Percentiles rank a stretch among this genome's conserved stretches.
Evolutionary conservation across 768 basidiomycete genomes (phyloP).

Genomic region (Russula sp.): DNA sequence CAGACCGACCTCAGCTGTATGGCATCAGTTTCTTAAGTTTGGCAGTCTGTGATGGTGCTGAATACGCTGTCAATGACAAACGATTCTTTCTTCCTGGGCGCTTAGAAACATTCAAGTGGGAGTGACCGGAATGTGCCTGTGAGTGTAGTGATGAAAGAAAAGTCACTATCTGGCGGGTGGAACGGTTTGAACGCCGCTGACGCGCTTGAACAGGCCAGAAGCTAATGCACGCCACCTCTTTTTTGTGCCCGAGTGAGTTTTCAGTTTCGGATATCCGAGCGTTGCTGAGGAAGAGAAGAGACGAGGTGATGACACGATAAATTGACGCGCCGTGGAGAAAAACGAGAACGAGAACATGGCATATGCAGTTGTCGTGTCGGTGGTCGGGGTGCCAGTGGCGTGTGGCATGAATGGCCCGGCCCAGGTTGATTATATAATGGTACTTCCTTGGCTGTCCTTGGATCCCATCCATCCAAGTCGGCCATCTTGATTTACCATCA

Average conservation of each 20-base stretch:
- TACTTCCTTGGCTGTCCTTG: too few species aligned
- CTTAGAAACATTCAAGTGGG: conserved; percentile 68
- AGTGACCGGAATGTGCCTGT: conserved; percentile 64
- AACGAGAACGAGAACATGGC: conserved; percentile 27
- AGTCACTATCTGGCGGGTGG: background rate
- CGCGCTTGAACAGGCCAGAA: conserved; percentile 64
- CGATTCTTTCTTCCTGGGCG: conserved; percentile 56
- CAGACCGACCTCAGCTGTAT: conserved; percentile 41
- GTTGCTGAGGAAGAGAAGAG: conserved; percentile 54
- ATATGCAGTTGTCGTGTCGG: too few species aligned
- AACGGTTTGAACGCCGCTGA: conserved; percentile 30
- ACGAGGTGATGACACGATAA: conserved; percentile 23
- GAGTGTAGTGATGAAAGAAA: background rate
- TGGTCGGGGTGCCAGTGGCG: too few species aligned
- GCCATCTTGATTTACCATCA: too few species aligned
- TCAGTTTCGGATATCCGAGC: conserved; percentile 63
- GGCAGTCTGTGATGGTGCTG: conserved; percentile 54
- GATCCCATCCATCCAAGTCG: too few species aligned
- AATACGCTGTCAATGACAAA: conserved; percentile 59
- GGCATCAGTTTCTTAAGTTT: conserved; percentile 67
- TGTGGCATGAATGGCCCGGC: too few species aligned
- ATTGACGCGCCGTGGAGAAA: conserved; percentile 9
- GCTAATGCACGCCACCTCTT: conserved; percentile 71
- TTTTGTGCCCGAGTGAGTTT: conserved; percentile 74
- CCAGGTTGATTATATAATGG: too few species aligned